These are phyloP conservation scores for Deinandra increscens DNA, from an alignment of 129 eudicot species.

Conservation along the genomic window DNA sequence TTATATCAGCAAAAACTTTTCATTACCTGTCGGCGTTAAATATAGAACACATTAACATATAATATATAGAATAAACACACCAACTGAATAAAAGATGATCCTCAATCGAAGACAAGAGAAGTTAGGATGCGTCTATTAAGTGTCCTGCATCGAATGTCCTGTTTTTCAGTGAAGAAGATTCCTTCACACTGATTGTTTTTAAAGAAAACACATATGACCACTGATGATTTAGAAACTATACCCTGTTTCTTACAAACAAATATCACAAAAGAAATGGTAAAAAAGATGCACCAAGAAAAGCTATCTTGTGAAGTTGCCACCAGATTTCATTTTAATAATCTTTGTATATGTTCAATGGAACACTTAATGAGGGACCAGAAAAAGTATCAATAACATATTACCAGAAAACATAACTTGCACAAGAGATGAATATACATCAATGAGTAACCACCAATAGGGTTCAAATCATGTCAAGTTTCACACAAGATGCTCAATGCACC, in stretches of 20 bases:
- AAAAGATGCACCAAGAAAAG: constrained; percentile 22
- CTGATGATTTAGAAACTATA: constrained; percentile 12
- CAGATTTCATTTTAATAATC: neutral
- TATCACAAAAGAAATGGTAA: constrained; percentile 12
- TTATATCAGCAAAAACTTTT: constrained; percentile 11
- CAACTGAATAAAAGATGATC: neutral
- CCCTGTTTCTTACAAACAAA: neutral
- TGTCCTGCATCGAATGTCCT: neutral
- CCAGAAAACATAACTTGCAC: constrained; percentile 8
- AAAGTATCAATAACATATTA: constrained; percentile 19
- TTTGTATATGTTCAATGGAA: constrained; percentile 2
- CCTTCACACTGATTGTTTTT: neutral
- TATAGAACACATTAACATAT: neutral
- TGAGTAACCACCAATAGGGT: neutral
- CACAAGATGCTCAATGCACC: neutral
- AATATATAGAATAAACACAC: neutral
- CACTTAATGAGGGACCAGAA: constrained; percentile 9
- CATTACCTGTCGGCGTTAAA: neutral
- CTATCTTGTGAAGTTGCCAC: constrained; percentile 19
- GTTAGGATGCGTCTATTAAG: neutral
- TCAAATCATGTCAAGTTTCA: neutral
- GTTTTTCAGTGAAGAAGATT: constrained; percentile 14
- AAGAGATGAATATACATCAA: neutral
- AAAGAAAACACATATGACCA: constrained; percentile 9
- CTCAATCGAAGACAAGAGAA: neutral